A percentile compares a stretch with the other conserved stretches of the same genome.
Conservation (phyloP, 2,329 filamentous ascomycete species). For the Venturia aucupariae region DNA sequence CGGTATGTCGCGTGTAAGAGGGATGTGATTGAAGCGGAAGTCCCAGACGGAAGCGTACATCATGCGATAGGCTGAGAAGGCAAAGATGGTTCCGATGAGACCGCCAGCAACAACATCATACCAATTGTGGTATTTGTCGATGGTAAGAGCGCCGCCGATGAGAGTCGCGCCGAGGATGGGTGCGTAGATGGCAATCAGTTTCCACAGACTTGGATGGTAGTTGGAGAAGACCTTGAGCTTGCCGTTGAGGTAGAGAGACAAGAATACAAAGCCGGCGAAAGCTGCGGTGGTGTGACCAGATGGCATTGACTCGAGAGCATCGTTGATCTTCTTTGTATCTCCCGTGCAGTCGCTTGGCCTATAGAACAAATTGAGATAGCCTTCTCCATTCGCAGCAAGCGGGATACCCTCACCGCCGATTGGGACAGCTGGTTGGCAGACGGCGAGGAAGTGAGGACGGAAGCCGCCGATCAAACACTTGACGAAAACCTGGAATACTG, state of each 20-base stretch:
- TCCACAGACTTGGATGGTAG: constrained; percentile 67
- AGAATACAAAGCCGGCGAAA: constrained; percentile 61
- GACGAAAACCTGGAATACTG: constrained; percentile 24
- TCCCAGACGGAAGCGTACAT: constrained; percentile 60
- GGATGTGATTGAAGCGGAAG: constrained; percentile 58
- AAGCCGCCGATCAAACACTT: constrained; percentile 27
- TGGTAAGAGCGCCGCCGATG: constrained; percentile 60
- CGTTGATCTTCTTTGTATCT: constrained; percentile 44
- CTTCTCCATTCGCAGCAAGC: neutral
- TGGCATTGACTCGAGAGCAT: constrained; percentile 61
- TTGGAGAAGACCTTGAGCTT: constrained; percentile 69
- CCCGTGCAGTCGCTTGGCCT: constrained; percentile 53
- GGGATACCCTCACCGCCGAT: neutral
- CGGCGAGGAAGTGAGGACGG: constrained; percentile 31
- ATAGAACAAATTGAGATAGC: neutral
- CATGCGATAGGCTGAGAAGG: constrained; percentile 58
- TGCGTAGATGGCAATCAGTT: constrained; percentile 54
- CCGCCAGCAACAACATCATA: constrained; percentile 63
- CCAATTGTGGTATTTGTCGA: constrained; percentile 51
- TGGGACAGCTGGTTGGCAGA: constrained; percentile 53
- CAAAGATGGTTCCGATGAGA: constrained; percentile 55
- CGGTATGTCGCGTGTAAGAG: constrained; percentile 48
- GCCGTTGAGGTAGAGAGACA: constrained; percentile 66
- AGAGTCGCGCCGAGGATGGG: constrained; percentile 59
- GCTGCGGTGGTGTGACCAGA: constrained; percentile 66